phyloP scores from a whole-genome alignment of 805 yeast species.

The Candida morakotiae region DNA sequence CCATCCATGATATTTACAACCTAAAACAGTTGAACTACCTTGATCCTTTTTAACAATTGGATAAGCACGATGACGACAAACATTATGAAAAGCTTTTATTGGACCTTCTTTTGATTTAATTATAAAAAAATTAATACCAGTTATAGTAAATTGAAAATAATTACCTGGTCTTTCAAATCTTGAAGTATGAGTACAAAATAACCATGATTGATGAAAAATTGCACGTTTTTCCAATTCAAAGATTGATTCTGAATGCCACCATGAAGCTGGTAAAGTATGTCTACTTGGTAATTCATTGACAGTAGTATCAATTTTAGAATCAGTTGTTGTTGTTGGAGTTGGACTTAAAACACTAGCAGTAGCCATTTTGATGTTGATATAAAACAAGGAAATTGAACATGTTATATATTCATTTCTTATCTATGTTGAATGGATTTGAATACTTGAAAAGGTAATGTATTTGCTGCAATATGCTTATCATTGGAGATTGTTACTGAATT shows the following conservation, averaged over 20 bases:
- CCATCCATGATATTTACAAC: constrained; percentile 67
- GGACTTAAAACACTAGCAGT: constrained; percentile 12
- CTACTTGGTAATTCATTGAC: constrained; percentile 15
- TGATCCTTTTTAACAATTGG: constrained; percentile 57
- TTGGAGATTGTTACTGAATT: too few relatives aligned
- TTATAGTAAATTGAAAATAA: constrained; percentile 45
- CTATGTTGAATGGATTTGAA: neutral
- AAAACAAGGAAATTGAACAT: neutral
- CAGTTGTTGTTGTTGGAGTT: constrained; percentile 23
- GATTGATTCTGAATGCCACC: constrained; percentile 61
- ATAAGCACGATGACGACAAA: constrained; percentile 63
- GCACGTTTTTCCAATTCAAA: constrained; percentile 58
- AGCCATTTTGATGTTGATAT: constrained; percentile 12
- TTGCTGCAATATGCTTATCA: constrained; percentile 2
- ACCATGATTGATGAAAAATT: constrained; percentile 54
- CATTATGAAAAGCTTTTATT: constrained; percentile 59
- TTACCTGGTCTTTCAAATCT: constrained; percentile 57
- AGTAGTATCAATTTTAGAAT: too few relatives aligned
- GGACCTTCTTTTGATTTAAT: constrained; percentile 49
- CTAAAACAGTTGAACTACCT: constrained; percentile 55
- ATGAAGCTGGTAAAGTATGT: constrained; percentile 60
- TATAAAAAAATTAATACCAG: constrained; percentile 53
- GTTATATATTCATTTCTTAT: neutral
- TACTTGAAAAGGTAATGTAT: constrained; percentile 1
- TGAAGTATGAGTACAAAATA: constrained; percentile 48